Conservation (phyloP, 139 green algal genomes). For the Pleodorina starrii region DNA sequence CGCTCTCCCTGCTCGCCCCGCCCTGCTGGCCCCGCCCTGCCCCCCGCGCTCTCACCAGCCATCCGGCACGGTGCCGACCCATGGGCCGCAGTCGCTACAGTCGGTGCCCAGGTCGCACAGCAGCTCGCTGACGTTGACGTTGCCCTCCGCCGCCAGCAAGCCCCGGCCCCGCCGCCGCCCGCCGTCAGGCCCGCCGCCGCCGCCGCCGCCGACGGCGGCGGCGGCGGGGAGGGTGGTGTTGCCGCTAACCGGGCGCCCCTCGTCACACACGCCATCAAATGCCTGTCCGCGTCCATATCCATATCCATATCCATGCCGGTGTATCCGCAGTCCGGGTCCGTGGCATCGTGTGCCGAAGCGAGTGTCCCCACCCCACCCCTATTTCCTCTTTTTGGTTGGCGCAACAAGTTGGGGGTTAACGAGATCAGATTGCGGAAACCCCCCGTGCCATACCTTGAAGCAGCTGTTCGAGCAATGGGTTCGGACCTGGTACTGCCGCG, state of each 20-base stretch:
- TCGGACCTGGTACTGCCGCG: neutral
- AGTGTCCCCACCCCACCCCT: no score
- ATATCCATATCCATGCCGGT: no score
- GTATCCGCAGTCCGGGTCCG: no score
- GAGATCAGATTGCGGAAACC: no score
- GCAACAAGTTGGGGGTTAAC: no score
- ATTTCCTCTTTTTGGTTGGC: no score
- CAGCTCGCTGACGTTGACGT: neutral
- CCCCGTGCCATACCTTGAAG: constrained; percentile 51
- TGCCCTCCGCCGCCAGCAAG: constrained; percentile 7
- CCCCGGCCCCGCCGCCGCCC: neutral
- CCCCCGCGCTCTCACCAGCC: constrained; percentile 37
- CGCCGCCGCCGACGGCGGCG: neutral
- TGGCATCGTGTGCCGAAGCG: no score
- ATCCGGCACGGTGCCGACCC: constrained; percentile 18
- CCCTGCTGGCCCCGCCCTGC: no score
- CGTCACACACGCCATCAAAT: constrained; percentile 56
- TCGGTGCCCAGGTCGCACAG: constrained; percentile 59
- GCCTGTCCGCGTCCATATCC: constrained; percentile 26
- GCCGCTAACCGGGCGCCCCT: constrained; percentile 28
- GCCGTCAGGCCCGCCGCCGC: neutral
- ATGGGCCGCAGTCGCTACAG: constrained; percentile 53
- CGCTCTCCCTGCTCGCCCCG: no score
- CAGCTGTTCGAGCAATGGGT: constrained; percentile 35
- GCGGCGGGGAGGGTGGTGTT: neutral